Conservation (phyloP, 2,329 filamentous ascomycete genomes). For the Thelonectria blattea region DNA sequence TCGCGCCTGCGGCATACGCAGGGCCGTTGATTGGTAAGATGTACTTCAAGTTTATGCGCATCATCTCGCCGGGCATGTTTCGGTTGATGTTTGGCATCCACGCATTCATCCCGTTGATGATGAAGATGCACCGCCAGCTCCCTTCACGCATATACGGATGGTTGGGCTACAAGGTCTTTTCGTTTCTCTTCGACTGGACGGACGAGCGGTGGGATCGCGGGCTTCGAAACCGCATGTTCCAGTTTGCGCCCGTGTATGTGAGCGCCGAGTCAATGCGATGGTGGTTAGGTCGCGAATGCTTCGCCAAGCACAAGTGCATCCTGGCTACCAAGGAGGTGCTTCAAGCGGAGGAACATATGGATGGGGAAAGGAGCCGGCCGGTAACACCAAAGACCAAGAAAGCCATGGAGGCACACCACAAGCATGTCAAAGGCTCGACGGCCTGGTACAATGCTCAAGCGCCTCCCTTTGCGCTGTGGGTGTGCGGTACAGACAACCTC, state of each 20-base stretch:
- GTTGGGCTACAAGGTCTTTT: conserved; percentile 88
- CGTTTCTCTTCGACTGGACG: conserved; percentile 87
- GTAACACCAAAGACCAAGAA: conserved; percentile 32
- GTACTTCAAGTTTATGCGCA: conserved; percentile 90
- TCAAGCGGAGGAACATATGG: conserved; percentile 65
- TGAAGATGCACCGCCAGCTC: conserved; percentile 75
- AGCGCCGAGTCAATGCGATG: conserved; percentile 90
- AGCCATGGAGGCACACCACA: conserved; percentile 43
- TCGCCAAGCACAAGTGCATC: conserved; percentile 81
- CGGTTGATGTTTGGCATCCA: conserved; percentile 88
- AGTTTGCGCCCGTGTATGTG: conserved; percentile 90
- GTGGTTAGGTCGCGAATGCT: conserved; percentile 92
- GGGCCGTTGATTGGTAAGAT: conserved; percentile 84
- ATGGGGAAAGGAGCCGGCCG: conserved; percentile 49
- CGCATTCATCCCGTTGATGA: conserved; percentile 93
- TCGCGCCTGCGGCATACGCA: conserved; percentile 90
- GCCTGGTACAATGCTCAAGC: conserved; percentile 84
- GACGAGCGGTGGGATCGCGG: conserved; percentile 85
- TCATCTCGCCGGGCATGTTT: conserved; percentile 79
- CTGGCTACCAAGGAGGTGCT: conserved; percentile 77
- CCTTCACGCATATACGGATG: conserved; percentile 74
- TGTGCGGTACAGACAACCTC: conserved; percentile 80
- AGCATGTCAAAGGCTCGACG: conserved; percentile 55
- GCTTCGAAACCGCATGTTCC: conserved; percentile 82
- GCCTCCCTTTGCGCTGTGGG: conserved; percentile 88